Conservation (phyloP, 2,329 filamentous ascomycete species). For the Apiospora aurea region DNA sequence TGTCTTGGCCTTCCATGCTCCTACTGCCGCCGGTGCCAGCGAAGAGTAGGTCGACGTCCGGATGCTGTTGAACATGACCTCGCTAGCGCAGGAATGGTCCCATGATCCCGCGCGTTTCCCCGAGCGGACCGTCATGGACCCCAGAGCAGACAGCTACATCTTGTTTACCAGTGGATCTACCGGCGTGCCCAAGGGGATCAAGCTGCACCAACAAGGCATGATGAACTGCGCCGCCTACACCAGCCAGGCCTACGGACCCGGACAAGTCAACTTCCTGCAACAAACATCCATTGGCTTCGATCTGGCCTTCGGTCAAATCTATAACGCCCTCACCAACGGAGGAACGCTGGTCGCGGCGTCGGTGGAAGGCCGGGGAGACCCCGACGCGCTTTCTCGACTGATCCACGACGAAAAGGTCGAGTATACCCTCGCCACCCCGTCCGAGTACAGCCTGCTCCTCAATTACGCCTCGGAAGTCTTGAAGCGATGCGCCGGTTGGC, state of each 20-base stretch:
- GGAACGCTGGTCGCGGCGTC: constrained; percentile 41
- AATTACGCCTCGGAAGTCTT: neutral
- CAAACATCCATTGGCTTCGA: constrained; percentile 47
- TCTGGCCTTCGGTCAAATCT: constrained; percentile 41
- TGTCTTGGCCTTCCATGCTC: neutral
- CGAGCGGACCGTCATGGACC: too few relatives aligned
- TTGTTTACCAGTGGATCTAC: neutral
- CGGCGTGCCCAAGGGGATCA: neutral
- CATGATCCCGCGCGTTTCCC: too few relatives aligned
- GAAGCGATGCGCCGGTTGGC: neutral
- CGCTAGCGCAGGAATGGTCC: too few relatives aligned
- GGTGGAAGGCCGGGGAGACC: constrained; percentile 40
- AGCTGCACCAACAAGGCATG: neutral
- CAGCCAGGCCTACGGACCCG: neutral
- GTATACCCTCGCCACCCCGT: constrained; percentile 45
- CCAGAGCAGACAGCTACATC: neutral
- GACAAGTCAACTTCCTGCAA: constrained; percentile 38
- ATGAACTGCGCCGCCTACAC: neutral
- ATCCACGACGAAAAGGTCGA: constrained; percentile 44
- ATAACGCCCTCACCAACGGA: constrained; percentile 41
- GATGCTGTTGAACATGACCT: too few relatives aligned
- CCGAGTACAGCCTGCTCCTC: constrained; percentile 43
- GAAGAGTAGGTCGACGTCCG: too few relatives aligned
- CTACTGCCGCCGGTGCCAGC: neutral
- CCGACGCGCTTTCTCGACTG: constrained; percentile 40